A percentile compares a stretch with the other conserved stretches of the same genome.
Evolutionary conservation across 371 early-diverging fungal species (phyloP).

Genomic region (Scutellospora calospora): DNA sequence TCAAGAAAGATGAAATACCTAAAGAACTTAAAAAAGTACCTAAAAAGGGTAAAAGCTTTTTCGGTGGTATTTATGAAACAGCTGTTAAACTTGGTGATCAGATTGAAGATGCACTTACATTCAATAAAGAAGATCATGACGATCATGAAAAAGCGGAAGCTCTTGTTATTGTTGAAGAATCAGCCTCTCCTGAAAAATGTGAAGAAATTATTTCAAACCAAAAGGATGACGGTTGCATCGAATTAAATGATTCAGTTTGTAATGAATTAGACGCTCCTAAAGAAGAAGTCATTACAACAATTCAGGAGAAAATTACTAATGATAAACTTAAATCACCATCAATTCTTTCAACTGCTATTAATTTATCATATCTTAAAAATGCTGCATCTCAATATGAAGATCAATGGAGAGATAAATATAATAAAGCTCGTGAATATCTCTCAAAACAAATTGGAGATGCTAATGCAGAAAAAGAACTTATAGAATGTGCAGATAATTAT

Average conservation of each 20-base stretch:
- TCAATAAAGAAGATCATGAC: too few species aligned
- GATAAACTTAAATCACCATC: not conserved
- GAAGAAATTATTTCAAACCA: not conserved
- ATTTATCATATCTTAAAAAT: conserved; percentile 10
- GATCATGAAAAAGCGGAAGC: too few species aligned
- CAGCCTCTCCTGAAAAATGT: not conserved
- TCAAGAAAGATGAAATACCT: too few species aligned
- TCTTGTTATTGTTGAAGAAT: too few species aligned
- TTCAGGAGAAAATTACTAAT: not conserved
- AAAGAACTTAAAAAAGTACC: too few species aligned
- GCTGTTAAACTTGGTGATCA: too few species aligned
- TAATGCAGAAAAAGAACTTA: not conserved
- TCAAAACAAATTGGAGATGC: not conserved
- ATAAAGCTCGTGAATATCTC: conserved; percentile 16
- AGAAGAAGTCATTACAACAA: not conserved
- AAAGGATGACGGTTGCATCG: not conserved
- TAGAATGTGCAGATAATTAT: not conserved
- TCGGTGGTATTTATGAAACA: too few species aligned
- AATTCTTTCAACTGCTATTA: not conserved
- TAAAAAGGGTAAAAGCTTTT: too few species aligned
- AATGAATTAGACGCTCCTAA: not conserved
- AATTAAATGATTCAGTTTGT: not conserved
- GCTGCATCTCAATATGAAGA: not conserved
- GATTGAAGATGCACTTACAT: too few species aligned
- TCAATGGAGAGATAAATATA: not conserved